Percentiles rank a stretch among this genome's conserved stretches.
phyloP scores from a whole-genome alignment of 2,329 filamentous ascomycete genomes.

The Immersiporthe knoxdaviesiana region DNA sequence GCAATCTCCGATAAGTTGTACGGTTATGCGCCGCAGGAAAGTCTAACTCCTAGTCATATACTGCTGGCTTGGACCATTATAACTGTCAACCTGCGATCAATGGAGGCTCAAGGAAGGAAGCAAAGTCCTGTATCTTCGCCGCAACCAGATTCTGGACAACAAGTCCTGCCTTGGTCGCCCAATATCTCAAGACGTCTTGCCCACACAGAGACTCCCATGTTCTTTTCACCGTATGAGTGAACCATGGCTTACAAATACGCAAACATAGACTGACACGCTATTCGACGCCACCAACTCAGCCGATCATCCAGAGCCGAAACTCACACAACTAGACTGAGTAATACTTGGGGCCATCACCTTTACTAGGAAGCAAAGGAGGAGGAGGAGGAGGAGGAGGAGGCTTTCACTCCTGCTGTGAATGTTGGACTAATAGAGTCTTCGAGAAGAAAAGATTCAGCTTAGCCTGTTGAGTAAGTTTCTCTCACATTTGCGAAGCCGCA shows the following conservation, averaged over 20 bases:
- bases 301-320: too few species aligned
- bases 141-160: not conserved
- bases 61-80: too few species aligned
- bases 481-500: not conserved
- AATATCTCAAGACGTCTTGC: too few species aligned
- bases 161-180: too few species aligned
- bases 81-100: too few species aligned
- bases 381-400: too few species aligned
- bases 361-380: not conserved
- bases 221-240: too few species aligned
- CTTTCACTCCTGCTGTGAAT: not conserved
- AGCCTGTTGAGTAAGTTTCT: not conserved
- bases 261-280: not conserved
- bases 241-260: not conserved
- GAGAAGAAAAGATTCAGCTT: not conserved
- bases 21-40: not conserved
- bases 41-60: too few species aligned
- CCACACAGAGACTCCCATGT: too few species aligned
- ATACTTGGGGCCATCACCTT: not conserved
- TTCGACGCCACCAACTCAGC: not conserved
- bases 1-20: not conserved
- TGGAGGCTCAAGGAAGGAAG: too few species aligned
- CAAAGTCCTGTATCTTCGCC: too few species aligned
- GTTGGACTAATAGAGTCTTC: not conserved
- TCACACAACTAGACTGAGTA: too few species aligned